Conservation (phyloP, 805 yeast species). For the Candida koratica region DNA sequence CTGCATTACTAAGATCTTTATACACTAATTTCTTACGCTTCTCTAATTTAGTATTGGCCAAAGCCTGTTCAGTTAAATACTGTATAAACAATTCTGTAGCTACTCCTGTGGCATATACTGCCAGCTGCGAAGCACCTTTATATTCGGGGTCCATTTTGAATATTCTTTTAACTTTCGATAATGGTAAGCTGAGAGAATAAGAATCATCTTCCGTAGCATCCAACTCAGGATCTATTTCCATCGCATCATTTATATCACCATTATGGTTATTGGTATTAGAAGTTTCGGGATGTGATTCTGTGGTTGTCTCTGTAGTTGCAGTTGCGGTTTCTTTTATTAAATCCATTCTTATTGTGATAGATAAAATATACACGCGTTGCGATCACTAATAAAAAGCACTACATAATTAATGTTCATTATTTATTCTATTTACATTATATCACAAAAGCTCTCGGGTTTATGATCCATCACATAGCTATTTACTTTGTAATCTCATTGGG, state of each 20-base stretch:
- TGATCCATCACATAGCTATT: not conserved
- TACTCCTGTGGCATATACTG: conserved; percentile 71
- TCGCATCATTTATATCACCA: conserved; percentile 11
- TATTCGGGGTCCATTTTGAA: conserved; percentile 76
- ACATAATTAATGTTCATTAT: too few species aligned
- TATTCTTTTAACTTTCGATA: conserved; percentile 65
- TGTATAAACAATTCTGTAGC: conserved; percentile 75
- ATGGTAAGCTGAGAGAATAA: conserved; percentile 45
- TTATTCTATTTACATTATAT: too few species aligned
- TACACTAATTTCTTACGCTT: conserved; percentile 68
- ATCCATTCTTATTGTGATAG: too few species aligned
- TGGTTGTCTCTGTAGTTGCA: conserved; percentile 5
- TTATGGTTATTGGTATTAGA: conserved; percentile 4
- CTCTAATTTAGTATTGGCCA: conserved; percentile 57
- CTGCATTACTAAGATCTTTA: conserved; percentile 65
- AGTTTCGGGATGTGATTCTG: not conserved
- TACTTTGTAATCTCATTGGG: conserved; percentile 14
- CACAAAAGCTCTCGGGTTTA: not conserved
- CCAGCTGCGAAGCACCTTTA: conserved; percentile 59
- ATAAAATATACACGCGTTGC: too few species aligned
- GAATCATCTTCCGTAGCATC: conserved; percentile 21
- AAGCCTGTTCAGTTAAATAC: conserved; percentile 67
- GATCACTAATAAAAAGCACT: too few species aligned
- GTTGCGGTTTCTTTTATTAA: conserved; percentile 1
- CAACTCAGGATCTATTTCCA: too few species aligned